A percentile compares a stretch with the other conserved stretches of the same genome.
Conservation (phyloP, 2,329 filamentous ascomycete genomes). For the Neopestalotiopsis sp. region DNA sequence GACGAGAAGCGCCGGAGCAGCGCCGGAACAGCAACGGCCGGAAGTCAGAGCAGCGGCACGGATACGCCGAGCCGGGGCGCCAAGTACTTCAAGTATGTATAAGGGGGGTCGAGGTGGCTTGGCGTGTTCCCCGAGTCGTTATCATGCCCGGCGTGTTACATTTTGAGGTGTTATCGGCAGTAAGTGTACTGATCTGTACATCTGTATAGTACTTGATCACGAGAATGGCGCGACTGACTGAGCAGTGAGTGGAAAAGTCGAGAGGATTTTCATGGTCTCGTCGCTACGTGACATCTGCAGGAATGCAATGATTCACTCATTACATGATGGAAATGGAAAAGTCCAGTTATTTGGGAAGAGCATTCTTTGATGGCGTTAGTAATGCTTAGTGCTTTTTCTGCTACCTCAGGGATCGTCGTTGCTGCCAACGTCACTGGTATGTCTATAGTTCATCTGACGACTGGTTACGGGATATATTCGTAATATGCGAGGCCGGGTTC, state of each 20-base stretch:
- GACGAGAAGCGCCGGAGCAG: constrained; percentile 2
- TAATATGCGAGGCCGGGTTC: background rate
- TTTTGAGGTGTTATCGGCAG: background rate
- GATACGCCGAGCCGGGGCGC: background rate
- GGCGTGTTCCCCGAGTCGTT: background rate
- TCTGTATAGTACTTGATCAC: background rate
- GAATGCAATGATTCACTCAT: too few species aligned
- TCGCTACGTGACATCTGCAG: too few species aligned
- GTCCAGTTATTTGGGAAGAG: too few species aligned
- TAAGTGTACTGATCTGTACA: background rate
- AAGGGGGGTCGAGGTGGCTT: background rate
- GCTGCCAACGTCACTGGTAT: too few species aligned
- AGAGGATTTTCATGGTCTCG: too few species aligned
- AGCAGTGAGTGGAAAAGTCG: background rate
- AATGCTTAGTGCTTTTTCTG: too few species aligned
- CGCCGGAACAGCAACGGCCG: background rate
- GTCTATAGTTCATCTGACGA: background rate
- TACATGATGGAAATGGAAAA: too few species aligned
- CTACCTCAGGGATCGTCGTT: too few species aligned
- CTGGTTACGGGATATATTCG: background rate
- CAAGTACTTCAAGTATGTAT: constrained; percentile 9
- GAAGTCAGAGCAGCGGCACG: background rate
- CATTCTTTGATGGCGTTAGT: too few species aligned
- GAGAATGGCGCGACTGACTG: background rate
- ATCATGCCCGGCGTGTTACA: too few species aligned